Conservation (phyloP, 352 stramenopile species). For the Phytophthora ohioensis region DNA sequence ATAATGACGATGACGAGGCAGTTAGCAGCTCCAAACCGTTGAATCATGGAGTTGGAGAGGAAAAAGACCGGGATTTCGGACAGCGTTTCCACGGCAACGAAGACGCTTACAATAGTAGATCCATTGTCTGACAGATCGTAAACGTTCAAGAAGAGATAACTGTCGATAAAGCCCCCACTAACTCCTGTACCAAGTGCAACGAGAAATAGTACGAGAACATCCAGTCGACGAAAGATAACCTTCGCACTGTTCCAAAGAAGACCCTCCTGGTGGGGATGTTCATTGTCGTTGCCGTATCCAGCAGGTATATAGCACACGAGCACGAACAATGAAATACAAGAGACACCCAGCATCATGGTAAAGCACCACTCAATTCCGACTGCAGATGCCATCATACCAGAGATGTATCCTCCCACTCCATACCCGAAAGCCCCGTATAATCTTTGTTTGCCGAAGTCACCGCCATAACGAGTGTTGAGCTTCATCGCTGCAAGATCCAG, state of each 20-base stretch:
- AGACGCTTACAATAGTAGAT: slow-evolving; percentile 57
- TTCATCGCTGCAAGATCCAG: slow-evolving; percentile 64
- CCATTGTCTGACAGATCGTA: slow-evolving; percentile 59
- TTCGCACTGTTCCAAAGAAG: slow-evolving; percentile 44
- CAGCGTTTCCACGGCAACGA: slow-evolving; percentile 57
- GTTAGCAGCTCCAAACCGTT: slow-evolving; percentile 47
- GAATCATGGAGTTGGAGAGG: slow-evolving; percentile 56
- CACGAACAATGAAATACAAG: slow-evolving; percentile 45
- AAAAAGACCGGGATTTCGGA: slow-evolving; percentile 70
- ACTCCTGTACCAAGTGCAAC: slow-evolving; percentile 56
- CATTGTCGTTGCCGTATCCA: slow-evolving; percentile 23
- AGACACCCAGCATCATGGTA: slow-evolving; percentile 50
- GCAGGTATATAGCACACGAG: slow-evolving; percentile 52
- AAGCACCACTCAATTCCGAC: slow-evolving; percentile 63
- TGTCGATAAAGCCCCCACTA: slow-evolving; percentile 64
- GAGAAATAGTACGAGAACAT: slow-evolving; percentile 54
- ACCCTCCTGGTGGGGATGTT: slow-evolving; percentile 15
- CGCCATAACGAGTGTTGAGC: slow-evolving; percentile 49
- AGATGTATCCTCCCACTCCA: slow-evolving; percentile 56
- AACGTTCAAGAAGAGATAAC: slow-evolving; percentile 62
- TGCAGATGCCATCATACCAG: slow-evolving; percentile 45
- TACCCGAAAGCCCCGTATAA: slow-evolving; percentile 65
- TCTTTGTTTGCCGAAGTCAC: slow-evolving; percentile 68
- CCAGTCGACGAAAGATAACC: slow-evolving; percentile 27
- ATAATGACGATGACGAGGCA: slow-evolving; percentile 53